Base-by-base conservation (phyloP, 108 stramenopile genomes). In the Fragilariopsis cylindrus region DNA sequence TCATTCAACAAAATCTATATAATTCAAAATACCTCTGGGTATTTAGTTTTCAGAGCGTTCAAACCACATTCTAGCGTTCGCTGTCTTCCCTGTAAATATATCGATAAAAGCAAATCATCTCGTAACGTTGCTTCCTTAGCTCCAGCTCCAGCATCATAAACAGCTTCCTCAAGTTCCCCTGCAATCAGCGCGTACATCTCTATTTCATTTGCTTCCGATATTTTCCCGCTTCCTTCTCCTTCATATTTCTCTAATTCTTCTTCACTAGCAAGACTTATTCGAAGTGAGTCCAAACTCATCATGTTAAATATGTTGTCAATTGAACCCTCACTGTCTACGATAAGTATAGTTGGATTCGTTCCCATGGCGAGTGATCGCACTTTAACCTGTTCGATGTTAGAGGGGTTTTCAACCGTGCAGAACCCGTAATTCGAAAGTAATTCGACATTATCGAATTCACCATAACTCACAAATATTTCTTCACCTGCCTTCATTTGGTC, bases 341-440 rank as follows among this genome's bases (percentile, higher is more conserved):
- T 80, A 4, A 87, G 62, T 9, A 70, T 42, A 49, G 88, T 67
- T 53, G 90, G 81, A 48, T 48, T 60, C 41, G 75, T 80, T 9
- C 87, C 76, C 78, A 91, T 74, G 45, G 48, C 67, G 3, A 68
- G 47, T 7, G 67, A 68, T 46, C 78, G 77, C 19, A 91, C 82
- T 69, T 72, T 55, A 52, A 91, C 67, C 11, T 70, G 74, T 76
- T 91, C 90, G 16, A 76, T 69, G 64, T 91, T 91, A 73, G 68
- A 75, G 40, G 81, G 71, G 69, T 91, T 91, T 47, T 72, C 71
- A 3, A n/a, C 65, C 45, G 63, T 56, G 12, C 88, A 84, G 72
- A 93, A 93, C 18, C 92, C 92, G 77, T 93, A 93, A 65, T 90
- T 83, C 8, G 48, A 82, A 6, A 93, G 71, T 11, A 89, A 85